Percentiles rank a stretch among this genome's conserved stretches.
phyloP scores from a whole-genome alignment of 805 yeast genomes.

The Saccharomycopsis malanga region DNA sequence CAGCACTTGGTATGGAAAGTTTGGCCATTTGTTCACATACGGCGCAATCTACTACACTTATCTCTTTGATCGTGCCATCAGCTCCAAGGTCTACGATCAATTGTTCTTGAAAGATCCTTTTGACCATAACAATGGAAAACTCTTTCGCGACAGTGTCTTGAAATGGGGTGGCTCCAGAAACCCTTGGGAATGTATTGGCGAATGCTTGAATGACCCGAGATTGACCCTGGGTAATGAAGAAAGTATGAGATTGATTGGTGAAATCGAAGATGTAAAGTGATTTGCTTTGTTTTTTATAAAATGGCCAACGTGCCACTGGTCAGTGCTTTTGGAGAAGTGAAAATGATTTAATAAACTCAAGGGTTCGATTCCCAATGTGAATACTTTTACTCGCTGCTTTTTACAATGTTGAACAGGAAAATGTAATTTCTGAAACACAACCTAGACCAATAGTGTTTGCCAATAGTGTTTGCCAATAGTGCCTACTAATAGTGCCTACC shows the following conservation, averaged over 20 bases:
- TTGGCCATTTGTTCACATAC: conserved; percentile 88
- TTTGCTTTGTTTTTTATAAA: neutral
- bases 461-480: too few species aligned
- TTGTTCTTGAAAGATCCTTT: conserved; percentile 68
- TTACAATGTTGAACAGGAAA: too few species aligned
- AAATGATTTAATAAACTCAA: too few species aligned
- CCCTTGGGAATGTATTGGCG: conserved; percentile 82
- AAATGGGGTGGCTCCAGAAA: conserved; percentile 92
- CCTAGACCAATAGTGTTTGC: too few species aligned
- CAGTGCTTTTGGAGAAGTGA: too few species aligned
- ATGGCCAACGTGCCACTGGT: too few species aligned
- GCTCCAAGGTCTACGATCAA: conserved; percentile 73
- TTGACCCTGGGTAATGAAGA: conserved; percentile 58
- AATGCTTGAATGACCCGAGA: conserved; percentile 59
- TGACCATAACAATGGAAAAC: conserved; percentile 65
- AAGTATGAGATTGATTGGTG: conserved; percentile 58
- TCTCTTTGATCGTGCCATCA: conserved; percentile 85
- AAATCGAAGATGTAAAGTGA: conserved; percentile 22
- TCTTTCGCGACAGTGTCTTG: conserved; percentile 60
- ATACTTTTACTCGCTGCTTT: too few species aligned
- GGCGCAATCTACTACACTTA: conserved; percentile 94
- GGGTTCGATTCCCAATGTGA: too few species aligned
- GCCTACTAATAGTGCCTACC: too few species aligned
- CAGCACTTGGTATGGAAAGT: conserved; percentile 89
- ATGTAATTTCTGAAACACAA: too few species aligned